Conservation (phyloP, 2,329 filamentous ascomycete genomes). For the Lachnum nothofagi region DNA sequence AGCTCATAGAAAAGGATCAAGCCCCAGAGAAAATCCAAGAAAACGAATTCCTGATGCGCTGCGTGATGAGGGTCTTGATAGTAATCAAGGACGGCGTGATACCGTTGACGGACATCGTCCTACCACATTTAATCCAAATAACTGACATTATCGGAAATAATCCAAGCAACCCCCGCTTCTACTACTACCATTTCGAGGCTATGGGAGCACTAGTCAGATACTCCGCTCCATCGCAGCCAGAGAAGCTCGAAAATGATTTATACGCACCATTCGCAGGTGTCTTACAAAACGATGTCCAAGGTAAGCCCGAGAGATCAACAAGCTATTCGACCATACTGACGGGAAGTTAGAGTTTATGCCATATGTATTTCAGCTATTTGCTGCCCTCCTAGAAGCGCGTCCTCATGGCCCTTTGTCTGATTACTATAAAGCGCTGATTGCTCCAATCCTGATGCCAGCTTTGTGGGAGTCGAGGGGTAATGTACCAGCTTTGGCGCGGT, state of each 20-base stretch:
- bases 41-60: slow-evolving; percentile 98
- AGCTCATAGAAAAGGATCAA: slow-evolving; percentile 77
- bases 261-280: slow-evolving; percentile 80
- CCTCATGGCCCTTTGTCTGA: slow-evolving; percentile 71
- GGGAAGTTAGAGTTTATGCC: slow-evolving; percentile 74
- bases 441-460: slow-evolving; percentile 70
- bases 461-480: slow-evolving; percentile 93
- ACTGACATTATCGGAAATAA: slow-evolving; percentile 90
- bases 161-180: slow-evolving; percentile 94
- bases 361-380: slow-evolving; percentile 93
- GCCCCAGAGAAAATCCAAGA: slow-evolving; percentile 92
- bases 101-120: slow-evolving; percentile 68
- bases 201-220: slow-evolving; percentile 80
- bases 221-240: slow-evolving; percentile 62
- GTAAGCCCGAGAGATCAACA: slow-evolving; percentile 39
- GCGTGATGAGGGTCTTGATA: slow-evolving; percentile 94
- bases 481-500: slow-evolving; percentile 80
- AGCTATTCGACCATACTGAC: slow-evolving; percentile 30
- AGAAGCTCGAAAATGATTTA: slow-evolving; percentile 71
- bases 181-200: slow-evolving; percentile 97
- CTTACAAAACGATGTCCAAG: slow-evolving; percentile 74
- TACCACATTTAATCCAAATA: slow-evolving; percentile 80
- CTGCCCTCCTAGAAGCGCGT: slow-evolving; percentile 82
- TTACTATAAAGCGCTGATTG: slow-evolving; percentile 74
- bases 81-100: slow-evolving; percentile 81